phyloP scores from a whole-genome alignment of 805 yeast species.

The Saccharomycopsis fibuligera region DNA sequence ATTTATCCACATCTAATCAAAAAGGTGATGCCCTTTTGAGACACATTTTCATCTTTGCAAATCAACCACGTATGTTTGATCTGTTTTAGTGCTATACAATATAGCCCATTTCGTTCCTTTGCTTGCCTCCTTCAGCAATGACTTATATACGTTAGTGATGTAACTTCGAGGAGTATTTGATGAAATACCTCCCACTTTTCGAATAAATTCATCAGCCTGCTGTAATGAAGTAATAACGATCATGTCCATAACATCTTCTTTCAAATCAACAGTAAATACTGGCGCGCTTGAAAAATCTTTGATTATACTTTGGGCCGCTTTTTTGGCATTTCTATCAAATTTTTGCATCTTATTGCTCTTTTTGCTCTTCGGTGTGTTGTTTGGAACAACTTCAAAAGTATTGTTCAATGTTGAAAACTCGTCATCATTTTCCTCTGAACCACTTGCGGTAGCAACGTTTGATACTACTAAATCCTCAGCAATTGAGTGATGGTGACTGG shows the following conservation, averaged over 20 bases:
- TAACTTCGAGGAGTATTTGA: constrained; percentile 76
- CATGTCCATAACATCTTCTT: constrained; percentile 82
- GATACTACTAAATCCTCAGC: too few relatives aligned
- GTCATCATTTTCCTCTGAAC: constrained; percentile 23
- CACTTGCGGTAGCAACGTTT: neutral
- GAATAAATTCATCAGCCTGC: constrained; percentile 69
- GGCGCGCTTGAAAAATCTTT: constrained; percentile 59
- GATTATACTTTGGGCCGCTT: constrained; percentile 50
- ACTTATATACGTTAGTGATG: constrained; percentile 64
- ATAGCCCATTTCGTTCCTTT: constrained; percentile 73
- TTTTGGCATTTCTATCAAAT: constrained; percentile 67
- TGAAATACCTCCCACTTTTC: constrained; percentile 79
- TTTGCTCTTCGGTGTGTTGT: constrained; percentile 75
- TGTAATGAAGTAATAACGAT: constrained; percentile 69
- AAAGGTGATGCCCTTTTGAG: too few relatives aligned
- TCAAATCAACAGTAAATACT: constrained; percentile 66
- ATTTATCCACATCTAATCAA: too few relatives aligned
- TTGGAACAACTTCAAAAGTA: constrained; percentile 41
- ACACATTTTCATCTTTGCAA: constrained; percentile 45
- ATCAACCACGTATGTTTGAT: constrained; percentile 61
- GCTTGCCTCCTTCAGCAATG: constrained; percentile 64
- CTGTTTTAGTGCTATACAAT: constrained; percentile 71
- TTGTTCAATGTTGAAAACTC: constrained; percentile 17
- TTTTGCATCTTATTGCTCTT: constrained; percentile 71
- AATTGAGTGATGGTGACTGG: neutral